phyloP scores from a whole-genome alignment of 2,329 filamentous ascomycete species.

The Arthrocladium fulminans region DNA sequence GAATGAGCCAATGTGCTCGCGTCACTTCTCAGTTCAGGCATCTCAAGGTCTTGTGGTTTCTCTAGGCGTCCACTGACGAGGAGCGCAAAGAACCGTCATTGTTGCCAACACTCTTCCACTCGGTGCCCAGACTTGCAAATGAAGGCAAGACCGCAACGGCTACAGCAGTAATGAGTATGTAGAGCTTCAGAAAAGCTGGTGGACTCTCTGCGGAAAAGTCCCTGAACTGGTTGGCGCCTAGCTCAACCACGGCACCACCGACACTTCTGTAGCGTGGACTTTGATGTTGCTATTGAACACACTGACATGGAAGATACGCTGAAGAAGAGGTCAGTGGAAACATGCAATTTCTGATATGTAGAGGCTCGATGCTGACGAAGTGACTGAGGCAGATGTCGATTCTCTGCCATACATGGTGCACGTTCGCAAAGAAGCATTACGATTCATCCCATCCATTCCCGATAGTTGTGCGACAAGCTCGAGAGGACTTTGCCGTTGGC shows the following conservation, averaged over 20 bases:
- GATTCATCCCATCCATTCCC: conserved; percentile 32
- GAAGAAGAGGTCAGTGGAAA: conserved; percentile 33
- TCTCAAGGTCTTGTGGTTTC: background rate
- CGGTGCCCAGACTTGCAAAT: conserved; percentile 10
- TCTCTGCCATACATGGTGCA: conserved; percentile 24
- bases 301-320: conserved; percentile 33
- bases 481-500: conserved; percentile 31
- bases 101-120: background rate
- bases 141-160: conserved; percentile 14
- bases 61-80: background rate
- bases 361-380: conserved; percentile 19
- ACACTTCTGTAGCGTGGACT: conserved; percentile 37
- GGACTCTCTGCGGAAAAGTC: conserved; percentile 8
- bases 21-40: background rate
- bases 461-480: conserved; percentile 37
- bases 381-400: conserved; percentile 32
- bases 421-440: conserved; percentile 21
- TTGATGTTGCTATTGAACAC: conserved; percentile 34
- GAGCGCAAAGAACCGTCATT: background rate
- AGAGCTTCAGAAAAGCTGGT: conserved; percentile 13
- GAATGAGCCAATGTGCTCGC: conserved; percentile 2
- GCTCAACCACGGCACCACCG: conserved; percentile 29
- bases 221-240: conserved; percentile 16
- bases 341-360: conserved; percentile 32
- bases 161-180: conserved; percentile 17